phyloP scores from a whole-genome alignment of 2,329 filamentous ascomycete species.

The Colletotrichum abscissum region DNA sequence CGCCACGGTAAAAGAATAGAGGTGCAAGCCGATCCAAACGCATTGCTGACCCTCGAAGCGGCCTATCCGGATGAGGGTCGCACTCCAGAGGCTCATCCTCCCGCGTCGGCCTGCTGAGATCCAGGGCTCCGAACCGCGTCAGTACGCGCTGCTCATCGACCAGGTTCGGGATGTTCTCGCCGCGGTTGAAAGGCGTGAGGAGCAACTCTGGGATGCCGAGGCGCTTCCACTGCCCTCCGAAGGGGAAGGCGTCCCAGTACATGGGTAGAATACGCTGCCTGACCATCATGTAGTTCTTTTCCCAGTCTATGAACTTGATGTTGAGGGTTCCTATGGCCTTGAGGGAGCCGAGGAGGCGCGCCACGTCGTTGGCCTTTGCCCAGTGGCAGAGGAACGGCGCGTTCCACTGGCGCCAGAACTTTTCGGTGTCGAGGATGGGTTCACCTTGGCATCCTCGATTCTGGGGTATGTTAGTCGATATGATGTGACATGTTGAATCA shows the following conservation, averaged over 20 bases:
- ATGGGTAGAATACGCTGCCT: neutral
- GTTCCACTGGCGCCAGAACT: neutral
- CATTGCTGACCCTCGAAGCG: no score
- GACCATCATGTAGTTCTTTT: neutral
- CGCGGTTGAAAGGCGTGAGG: neutral
- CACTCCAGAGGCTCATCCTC: neutral
- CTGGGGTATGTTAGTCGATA: neutral
- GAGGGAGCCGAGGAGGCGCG: neutral
- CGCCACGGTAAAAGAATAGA: neutral
- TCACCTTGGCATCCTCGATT: neutral
- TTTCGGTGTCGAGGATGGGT: neutral
- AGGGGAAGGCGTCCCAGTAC: neutral
- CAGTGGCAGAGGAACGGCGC: neutral
- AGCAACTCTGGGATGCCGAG: neutral
- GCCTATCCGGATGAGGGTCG: neutral
- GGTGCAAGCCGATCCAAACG: neutral
- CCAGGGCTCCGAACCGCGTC: neutral
- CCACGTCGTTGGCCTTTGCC: neutral
- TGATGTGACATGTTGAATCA: neutral
- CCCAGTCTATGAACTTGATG: neutral
- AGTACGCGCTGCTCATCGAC: neutral
- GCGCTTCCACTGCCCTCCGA: neutral
- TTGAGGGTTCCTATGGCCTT: neutral
- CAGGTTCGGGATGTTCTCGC: neutral
- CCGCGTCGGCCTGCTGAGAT: neutral